Evolutionary conservation across 805 yeast genomes (phyloP).

Genomic region (Candida rishiriensis): DNA sequence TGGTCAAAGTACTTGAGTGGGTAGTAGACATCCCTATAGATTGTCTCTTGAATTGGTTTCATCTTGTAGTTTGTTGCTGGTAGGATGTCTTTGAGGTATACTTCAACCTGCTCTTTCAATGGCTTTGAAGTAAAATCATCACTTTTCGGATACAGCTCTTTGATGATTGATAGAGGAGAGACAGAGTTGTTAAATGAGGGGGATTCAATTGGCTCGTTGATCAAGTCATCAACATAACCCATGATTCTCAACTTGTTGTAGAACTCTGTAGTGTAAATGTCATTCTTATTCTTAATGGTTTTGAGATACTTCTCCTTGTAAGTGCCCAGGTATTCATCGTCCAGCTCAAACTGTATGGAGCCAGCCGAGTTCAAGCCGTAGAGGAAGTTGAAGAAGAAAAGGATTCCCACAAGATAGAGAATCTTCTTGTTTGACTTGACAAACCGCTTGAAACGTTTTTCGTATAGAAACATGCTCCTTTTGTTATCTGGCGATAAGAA

Average conservation of each 20-base stretch:
- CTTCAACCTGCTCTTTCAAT: conserved; percentile 11
- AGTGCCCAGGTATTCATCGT: conserved; percentile 27
- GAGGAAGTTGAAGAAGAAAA: conserved; percentile 10
- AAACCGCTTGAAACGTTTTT: conserved; percentile 12
- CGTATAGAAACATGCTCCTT: conserved; percentile 10
- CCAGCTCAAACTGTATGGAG: conserved; percentile 15
- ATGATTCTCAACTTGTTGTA: conserved; percentile 23
- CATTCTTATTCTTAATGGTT: conserved; percentile 16
- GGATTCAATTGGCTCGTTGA: conserved; percentile 26
- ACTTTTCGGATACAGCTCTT: conserved; percentile 12
- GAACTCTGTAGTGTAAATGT: conserved; percentile 24
- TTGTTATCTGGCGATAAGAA: conserved; percentile 7
- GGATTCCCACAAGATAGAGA: conserved; percentile 7
- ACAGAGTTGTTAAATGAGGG: conserved; percentile 16
- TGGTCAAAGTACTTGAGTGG: conserved; percentile 22
- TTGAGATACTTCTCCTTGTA: conserved; percentile 26
- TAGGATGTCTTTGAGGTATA: conserved; percentile 17
- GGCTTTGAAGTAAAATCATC: conserved; percentile 12
- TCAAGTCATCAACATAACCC: conserved; percentile 26
- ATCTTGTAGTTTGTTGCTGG: conserved; percentile 21
- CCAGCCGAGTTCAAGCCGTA: conserved; percentile 6
- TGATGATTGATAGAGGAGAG: conserved; percentile 20
- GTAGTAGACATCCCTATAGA: conserved; percentile 28
- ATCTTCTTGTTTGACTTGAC: conserved; percentile 15
- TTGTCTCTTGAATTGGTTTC: conserved; percentile 24